Evolutionary conservation across 2,329 filamentous ascomycete species (phyloP), one percentile per base, ranked within the genome.

Genomic region (Didymella arachidicola): DNA sequence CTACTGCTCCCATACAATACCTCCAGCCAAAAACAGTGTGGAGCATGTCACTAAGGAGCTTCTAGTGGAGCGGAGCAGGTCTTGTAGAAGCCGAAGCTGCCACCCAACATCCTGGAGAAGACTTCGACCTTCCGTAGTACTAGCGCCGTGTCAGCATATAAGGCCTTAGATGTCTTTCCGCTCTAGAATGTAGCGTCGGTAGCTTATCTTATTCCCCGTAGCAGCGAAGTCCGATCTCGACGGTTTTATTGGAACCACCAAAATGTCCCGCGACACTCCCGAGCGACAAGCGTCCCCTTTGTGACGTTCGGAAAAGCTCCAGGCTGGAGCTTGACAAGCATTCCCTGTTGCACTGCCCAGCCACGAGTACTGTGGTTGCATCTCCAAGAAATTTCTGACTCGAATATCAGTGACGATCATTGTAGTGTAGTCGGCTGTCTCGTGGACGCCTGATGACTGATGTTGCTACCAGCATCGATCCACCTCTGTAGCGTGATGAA

Each of bases 221-320:
- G 47, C 18, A 29, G 42, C 18, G 32, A 12, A 19, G 3, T 26
- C 6, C 25, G 43, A 25, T 38, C 22, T 48, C 19, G n/a, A 38
- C n/a, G 8, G 19, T 39, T 30, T 6, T n/a, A 32, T 36, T 53
- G 39, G 30, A 27, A 41, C 34, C n/a, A 45, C 6, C 16, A 39
- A 7, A 41, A 27, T 11, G 14, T 47, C 39, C 38, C 39, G 50
- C 49, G 22, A 25, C 39, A 41, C 39, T 53, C 29, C 56, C 44
- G 49, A 41, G 56, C 44, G 50, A 39, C 44, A 59, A 59, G 39
- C 26, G 26, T 59, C 38, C 45, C 44, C 44, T 11, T 32, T 39
- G 56, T 45, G 43, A 34, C 42, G 39, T 18, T 16, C 18, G 19
- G 14, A 14, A 11, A 27, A 11, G n/a, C 12, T 10, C 12, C 25